Evolutionary conservation across 257 asterid genomes (phyloP).

Genomic region (Solanum chmielewskii): DNA sequence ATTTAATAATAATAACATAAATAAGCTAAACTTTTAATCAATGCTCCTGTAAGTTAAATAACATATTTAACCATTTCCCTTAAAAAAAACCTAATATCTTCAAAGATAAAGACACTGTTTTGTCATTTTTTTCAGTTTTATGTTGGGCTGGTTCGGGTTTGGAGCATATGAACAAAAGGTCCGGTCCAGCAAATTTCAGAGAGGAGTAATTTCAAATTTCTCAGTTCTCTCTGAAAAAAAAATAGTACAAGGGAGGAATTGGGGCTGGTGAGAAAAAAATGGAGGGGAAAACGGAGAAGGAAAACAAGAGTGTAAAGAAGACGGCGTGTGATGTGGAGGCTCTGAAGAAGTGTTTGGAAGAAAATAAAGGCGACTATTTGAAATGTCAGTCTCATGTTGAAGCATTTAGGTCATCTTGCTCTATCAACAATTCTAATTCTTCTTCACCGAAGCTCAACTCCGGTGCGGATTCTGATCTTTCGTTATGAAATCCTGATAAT

Average conservation of each 20-base stretch:
- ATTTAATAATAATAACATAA: no score
- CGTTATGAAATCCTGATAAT: neutral
- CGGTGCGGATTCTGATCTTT: neutral
- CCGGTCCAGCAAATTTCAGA: neutral
- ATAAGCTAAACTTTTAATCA: no score
- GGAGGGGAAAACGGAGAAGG: slow-evolving; percentile 13
- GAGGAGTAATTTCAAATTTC: neutral
- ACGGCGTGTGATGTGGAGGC: slow-evolving; percentile 49
- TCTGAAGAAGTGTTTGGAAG: slow-evolving; percentile 57
- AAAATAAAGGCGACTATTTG: slow-evolving; percentile 44
- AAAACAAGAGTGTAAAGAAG: slow-evolving; percentile 19
- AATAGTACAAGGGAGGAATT: neutral
- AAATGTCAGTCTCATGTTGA: slow-evolving; percentile 61
- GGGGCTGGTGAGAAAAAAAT: neutral
- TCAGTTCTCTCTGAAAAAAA: neutral
- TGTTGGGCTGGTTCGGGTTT: neutral
- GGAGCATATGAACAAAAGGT: neutral
- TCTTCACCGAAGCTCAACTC: slow-evolving; percentile 4
- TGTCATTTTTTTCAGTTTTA: neutral
- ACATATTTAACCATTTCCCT: no score
- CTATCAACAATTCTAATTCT: slow-evolving; percentile 25
- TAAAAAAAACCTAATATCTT: no score
- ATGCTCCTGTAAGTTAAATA: no score
- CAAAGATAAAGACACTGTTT: no score
- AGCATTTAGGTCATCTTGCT: slow-evolving; percentile 55